Evolutionary conservation across 345 rosid species (phyloP).

Genomic region (Turritis glabra): DNA sequence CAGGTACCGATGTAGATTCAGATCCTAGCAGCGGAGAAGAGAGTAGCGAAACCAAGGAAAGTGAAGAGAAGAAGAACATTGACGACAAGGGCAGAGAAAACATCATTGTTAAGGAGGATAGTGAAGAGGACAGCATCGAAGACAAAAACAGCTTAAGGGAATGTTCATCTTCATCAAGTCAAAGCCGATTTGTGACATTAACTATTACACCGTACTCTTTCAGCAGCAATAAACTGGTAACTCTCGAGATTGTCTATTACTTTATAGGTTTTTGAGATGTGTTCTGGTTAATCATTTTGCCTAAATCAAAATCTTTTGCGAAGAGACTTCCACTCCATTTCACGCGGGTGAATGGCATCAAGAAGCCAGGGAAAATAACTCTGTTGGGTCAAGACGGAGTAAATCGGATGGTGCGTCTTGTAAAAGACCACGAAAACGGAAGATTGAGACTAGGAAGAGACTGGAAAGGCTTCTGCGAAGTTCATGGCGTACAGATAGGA

Average conservation of each 20-base stretch:
- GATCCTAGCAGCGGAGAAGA: conserved; percentile 13
- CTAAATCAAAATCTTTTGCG: not conserved
- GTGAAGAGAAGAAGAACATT: not conserved
- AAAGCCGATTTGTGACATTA: conserved; percentile 28
- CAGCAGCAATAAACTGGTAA: conserved; percentile 5
- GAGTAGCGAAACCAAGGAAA: conserved; percentile 6
- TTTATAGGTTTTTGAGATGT: not conserved
- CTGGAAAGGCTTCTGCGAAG: conserved; percentile 30
- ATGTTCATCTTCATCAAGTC: conserved; percentile 15
- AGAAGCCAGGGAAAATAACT: conserved; percentile 6
- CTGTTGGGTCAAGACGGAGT: conserved; percentile 19
- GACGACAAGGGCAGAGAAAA: not conserved
- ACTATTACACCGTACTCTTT: not conserved
- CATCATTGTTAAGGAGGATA: not conserved
- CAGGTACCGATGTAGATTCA: not conserved
- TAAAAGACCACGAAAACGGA: not conserved
- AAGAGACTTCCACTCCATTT: conserved; percentile 25
- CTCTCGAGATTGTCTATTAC: not conserved
- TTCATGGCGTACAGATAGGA: conserved; percentile 20
- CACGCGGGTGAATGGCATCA: conserved; percentile 22
- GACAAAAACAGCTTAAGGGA: not conserved
- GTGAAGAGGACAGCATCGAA: conserved; percentile 5
- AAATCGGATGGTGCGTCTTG: not conserved
- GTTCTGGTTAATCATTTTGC: not conserved
- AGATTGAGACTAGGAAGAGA: conserved; percentile 23